Evolutionary conservation across 1,139 yeast genomes (phyloP), one percentile per base, ranked within the genome.

Genomic region (Hanseniaspora uvarum): DNA sequence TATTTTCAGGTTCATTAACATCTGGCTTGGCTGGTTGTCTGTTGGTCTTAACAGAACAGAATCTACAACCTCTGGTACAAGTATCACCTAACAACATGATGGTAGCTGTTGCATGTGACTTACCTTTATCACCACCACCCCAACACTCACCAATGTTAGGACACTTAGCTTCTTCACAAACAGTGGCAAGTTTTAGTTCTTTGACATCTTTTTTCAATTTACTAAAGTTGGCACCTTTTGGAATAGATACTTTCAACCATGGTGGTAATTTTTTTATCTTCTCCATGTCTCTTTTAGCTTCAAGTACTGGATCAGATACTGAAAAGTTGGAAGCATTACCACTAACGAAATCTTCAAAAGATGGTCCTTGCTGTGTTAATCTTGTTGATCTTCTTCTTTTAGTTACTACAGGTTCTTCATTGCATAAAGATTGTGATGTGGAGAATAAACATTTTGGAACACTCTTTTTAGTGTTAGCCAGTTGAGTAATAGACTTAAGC

Each of bases 61-160:
- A 94, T 58, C 99, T 77, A 67, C 99, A 94, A 12, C 98, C 99
- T 69, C 99, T 77, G 4, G 99, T 94, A 71, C 99, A 94, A 0
- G 98, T 92, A 64, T 94, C 98, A 57, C 99, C 99, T 76, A 94
- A 76, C 59, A 94, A 74, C 99, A 94, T 94, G 63, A 94, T 92
- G 3, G 99, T 94, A 5, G 98, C 98, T 4, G 99, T 94, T n/a
- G 98, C 96, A 63, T 86, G 94, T 6, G 89, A 77, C 68, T 88
- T 88, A 21, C 52, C 53, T 33, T 53, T 53, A 62, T 76, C 80
- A 63, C 83, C 81, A 34, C 98, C 98, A 54, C 98, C 97, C 99
- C 99, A 94, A 70, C 99, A 94, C 68, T 94, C 99, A 52, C 97
- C 96, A 57, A 94, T 94, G 67, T 94, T 94, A 19, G 99, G 99